Evolutionary conservation across 2,329 filamentous ascomycete genomes (phyloP), one percentile per base, ranked within the genome.

Genomic region (Botryotinia globosa): DNA sequence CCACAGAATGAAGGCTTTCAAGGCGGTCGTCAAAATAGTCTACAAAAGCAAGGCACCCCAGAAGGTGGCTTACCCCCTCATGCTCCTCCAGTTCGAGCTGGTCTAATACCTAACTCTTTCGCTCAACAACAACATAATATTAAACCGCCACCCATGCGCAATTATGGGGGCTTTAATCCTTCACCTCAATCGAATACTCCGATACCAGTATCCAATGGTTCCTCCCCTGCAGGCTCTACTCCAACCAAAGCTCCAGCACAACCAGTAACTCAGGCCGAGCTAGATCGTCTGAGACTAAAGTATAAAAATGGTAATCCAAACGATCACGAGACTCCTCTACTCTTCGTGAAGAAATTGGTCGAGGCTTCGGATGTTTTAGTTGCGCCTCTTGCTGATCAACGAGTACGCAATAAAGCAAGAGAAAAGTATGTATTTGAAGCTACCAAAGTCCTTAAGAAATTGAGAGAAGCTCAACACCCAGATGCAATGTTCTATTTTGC

Each of bases 401-500:
- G 91, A 77, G 88, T 90, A 14, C 89, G 91, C 37, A 87, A 89
- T 14, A 93, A 96, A 78, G 86, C 90, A 2, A 91, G 94, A 44
- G 95, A 98, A 78, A 91, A 91, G 73, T 98, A 95, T 80, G 85
- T 95, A 25, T 84, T 91, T 76, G 96, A 98, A 80, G 94, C 94
- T 0, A 90, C 96, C 80, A 98, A 98, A 82, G 90, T 94, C 37
- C 84, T 98, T 61, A 98, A 98, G 85, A 98, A 97, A 81, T 86
- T 98, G 16, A 89, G 91, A 12, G 87, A 87, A 68, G 85, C 85
- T 20, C 90, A 92, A 74, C 93, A 95, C 78, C 83, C 89, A 0
- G 94, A 97, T 14, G 94, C 95, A 44, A 97, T 97, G 90, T 99
- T 99, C 83, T 94, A 93, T 77, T 83, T 97, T 69, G 96, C 95